These are phyloP conservation scores for Aspergillus pseudoterreus DNA, from an alignment of 2,329 filamentous ascomycete species.

Conservation along the genomic window DNA sequence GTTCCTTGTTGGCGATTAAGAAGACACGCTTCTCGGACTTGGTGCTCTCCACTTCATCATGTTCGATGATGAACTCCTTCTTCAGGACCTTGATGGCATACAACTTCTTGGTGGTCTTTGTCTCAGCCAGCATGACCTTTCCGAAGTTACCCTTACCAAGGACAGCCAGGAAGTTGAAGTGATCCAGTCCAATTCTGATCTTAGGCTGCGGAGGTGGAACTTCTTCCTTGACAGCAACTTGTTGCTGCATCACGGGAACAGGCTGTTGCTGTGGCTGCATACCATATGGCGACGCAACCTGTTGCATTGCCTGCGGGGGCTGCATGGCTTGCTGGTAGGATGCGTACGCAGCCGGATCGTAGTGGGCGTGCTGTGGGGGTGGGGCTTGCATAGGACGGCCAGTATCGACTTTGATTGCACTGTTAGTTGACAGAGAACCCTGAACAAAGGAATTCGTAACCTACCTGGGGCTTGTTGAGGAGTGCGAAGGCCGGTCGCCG, in stretches of 20 bases:
- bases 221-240: conserved; percentile 27
- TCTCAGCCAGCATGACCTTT: conserved; percentile 99
- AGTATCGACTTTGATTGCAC: conserved; percentile 36
- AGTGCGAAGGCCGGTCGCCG: conserved; percentile 44
- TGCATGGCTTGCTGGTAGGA: conserved; percentile 29
- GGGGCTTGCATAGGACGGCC: conserved; percentile 39
- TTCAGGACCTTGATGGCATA: conserved; percentile 99
- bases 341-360: conserved; percentile 42
- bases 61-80: conserved; percentile 99
- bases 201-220: conserved; percentile 29
- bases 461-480: conserved; percentile 41
- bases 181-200: conserved; percentile 84
- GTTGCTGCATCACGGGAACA: conserved; percentile 19
- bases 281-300: conserved; percentile 22
- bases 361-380: conserved; percentile 45
- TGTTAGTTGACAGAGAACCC: conserved; percentile 32
- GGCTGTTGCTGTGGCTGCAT: conserved; percentile 25
- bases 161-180: conserved; percentile 98
- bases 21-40: conserved; percentile 97
- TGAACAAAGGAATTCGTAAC: conserved; percentile 5
- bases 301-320: conserved; percentile 25
- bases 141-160: conserved; percentile 99
- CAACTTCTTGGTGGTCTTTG: conserved; percentile 83
- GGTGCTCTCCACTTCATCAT: conserved; percentile 97
- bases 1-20: conserved; percentile 92